Conservation (phyloP, 768 basidiomycete species). For the Plicaturopsis crispa region DNA sequence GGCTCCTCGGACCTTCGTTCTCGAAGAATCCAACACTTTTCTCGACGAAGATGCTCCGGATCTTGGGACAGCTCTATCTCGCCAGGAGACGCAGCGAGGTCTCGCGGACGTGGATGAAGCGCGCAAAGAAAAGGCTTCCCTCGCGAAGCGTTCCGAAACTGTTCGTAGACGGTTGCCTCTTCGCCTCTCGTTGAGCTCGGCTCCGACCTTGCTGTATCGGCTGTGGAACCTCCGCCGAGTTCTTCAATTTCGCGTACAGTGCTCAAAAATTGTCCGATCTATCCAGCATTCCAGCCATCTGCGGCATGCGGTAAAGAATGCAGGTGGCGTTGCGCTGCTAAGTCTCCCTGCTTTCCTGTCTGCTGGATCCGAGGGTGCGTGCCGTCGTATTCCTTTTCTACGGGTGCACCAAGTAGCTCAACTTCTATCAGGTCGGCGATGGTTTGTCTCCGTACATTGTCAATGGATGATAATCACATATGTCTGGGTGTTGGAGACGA, state of each 20-base stretch:
- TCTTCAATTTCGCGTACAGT: conserved; percentile 20
- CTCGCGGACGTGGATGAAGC: conserved; percentile 18
- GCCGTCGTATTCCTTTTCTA: background rate
- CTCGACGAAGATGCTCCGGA: conserved; percentile 12
- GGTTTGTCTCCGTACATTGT: conserved; percentile 30
- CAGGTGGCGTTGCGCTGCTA: conserved; percentile 32
- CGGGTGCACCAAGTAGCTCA: background rate
- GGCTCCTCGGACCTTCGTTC: conserved; percentile 18
- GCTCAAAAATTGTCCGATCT: conserved; percentile 22
- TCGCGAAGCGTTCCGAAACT: background rate
- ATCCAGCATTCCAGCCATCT: conserved; percentile 33
- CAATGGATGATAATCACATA: conserved; percentile 47
- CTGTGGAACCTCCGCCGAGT: conserved; percentile 19
- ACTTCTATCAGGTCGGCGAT: conserved; percentile 20
- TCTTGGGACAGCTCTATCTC: conserved; percentile 16
- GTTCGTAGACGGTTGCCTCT: conserved; percentile 6
- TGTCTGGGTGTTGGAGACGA: conserved; percentile 44
- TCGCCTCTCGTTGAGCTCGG: conserved; percentile 2
- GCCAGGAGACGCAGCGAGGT: conserved; percentile 24
- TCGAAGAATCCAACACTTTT: conserved; percentile 12
- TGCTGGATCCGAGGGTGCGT: conserved; percentile 22
- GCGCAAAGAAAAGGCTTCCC: background rate
- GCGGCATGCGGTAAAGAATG: conserved; percentile 38
- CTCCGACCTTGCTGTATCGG: conserved; percentile 7
- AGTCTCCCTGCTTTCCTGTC: conserved; percentile 37